phyloP scores from a whole-genome alignment of 768 basidiomycete species.

The Sarcomyxa edulis region DNA sequence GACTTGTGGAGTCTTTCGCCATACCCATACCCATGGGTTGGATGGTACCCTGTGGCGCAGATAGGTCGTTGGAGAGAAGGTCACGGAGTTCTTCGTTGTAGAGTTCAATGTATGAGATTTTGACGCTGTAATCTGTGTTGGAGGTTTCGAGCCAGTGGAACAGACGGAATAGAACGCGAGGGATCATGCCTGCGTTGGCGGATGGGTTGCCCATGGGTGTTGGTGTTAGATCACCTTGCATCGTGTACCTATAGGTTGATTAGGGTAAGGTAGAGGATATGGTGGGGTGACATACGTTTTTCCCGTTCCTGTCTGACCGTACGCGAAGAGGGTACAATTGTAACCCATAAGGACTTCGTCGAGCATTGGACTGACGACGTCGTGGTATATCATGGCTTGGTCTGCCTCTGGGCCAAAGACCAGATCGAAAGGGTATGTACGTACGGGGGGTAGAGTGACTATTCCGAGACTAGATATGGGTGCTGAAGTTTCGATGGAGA shows the following conservation, averaged over 20 bases:
- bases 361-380: constrained; percentile 90
- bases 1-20: constrained; percentile 35
- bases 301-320: constrained; percentile 97
- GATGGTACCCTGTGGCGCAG: constrained; percentile 55
- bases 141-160: constrained; percentile 83
- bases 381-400: constrained; percentile 89
- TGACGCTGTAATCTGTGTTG: constrained; percentile 82
- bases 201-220: constrained; percentile 88
- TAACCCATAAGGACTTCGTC: constrained; percentile 93
- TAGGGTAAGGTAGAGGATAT: constrained; percentile 2
- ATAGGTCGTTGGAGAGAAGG: constrained; percentile 76
- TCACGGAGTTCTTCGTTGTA: constrained; percentile 99
- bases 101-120: constrained; percentile 89
- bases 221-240: constrained; percentile 89
- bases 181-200: constrained; percentile 90
- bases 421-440: constrained; percentile 91
- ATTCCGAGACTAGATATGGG: constrained; percentile 70
- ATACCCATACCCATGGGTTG: constrained; percentile 77
- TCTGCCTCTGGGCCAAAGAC: constrained; percentile 98
- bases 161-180: constrained; percentile 85
- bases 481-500: constrained; percentile 75
- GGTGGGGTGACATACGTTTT: constrained; percentile 76
- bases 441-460: constrained; percentile 65
- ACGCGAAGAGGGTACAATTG: constrained; percentile 96
- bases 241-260: constrained; percentile 66